phyloP scores from a whole-genome alignment of 176 grass and related monocot species.

The Lolium perenne region DNA sequence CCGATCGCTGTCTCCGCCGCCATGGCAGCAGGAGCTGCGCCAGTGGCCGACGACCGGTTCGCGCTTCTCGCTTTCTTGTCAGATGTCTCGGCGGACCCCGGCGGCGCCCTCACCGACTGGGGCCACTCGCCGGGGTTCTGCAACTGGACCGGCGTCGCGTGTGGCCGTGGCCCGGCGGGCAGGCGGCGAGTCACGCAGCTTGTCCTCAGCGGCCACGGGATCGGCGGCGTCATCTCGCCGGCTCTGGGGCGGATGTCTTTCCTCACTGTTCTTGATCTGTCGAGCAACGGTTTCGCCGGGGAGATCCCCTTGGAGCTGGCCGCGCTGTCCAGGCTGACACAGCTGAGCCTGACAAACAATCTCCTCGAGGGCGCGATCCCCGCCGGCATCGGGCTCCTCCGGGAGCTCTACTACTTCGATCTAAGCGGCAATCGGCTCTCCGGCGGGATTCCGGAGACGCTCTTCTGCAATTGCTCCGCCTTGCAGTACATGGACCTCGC shows the following conservation, averaged over 20 bases:
- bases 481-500: constrained; percentile 83
- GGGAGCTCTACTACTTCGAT: constrained; percentile 60
- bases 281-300: constrained; percentile 58
- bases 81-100: constrained; percentile 47
- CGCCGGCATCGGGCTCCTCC: constrained; percentile 53
- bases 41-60: constrained; percentile 15
- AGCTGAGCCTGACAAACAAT: constrained; percentile 70
- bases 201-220: constrained; percentile 40
- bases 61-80: constrained; percentile 63
- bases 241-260: constrained; percentile 34
- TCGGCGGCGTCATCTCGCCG: constrained; percentile 56
- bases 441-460: constrained; percentile 53
- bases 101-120: constrained; percentile 51
- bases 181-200: constrained; percentile 54
- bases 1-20: constrained; percentile 20
- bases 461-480: constrained; percentile 76
- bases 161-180: constrained; percentile 30
- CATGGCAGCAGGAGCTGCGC: neutral
- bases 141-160: constrained; percentile 80
- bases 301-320: constrained; percentile 55
- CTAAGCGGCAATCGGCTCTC: constrained; percentile 69
- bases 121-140: constrained; percentile 42
- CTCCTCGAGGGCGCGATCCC: constrained; percentile 62
- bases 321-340: constrained; percentile 47
- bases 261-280: constrained; percentile 62